Percentiles rank a stretch among this genome's conserved stretches.
Conservation (phyloP, 495 filamentous ascomycete species). For the Talaromyces thailandensis region DNA sequence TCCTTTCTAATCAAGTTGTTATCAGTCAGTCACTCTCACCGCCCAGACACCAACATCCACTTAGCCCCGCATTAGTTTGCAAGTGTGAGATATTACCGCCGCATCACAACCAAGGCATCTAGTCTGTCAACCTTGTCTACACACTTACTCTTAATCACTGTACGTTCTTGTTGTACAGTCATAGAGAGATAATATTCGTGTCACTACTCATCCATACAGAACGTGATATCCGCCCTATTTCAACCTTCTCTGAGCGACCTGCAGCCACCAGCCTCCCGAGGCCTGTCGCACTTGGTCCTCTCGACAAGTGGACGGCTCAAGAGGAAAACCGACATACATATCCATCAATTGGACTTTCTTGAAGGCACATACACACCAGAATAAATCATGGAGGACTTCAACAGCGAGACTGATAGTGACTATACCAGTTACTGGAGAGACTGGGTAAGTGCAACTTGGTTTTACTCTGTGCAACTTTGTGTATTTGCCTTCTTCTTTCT, state of each 20-base stretch:
- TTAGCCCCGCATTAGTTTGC: slow-evolving; percentile 2
- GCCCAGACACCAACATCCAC: not conserved
- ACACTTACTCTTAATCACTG: not conserved
- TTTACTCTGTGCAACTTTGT: not conserved
- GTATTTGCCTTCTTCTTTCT: not conserved
- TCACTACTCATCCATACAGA: not conserved
- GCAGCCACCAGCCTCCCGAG: slow-evolving; percentile 4
- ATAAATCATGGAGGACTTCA: slow-evolving; percentile 79
- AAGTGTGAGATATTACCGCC: not conserved
- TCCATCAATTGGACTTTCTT: not conserved
- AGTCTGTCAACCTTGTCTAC: not conserved
- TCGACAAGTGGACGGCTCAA: slow-evolving; percentile 8
- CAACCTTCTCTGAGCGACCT: not conserved
- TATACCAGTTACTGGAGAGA: slow-evolving; percentile 99
- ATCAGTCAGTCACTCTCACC: not conserved
- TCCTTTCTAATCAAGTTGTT: not conserved
- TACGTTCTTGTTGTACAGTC: not conserved
- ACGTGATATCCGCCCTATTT: not conserved
- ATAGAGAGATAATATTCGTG: not conserved
- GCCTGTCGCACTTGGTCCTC: slow-evolving; percentile 8
- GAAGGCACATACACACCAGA: not conserved
- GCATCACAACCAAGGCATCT: not conserved
- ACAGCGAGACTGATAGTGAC: slow-evolving; percentile 95
- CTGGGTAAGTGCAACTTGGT: slow-evolving; percentile 62
- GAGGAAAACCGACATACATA: not conserved